phyloP scores from a whole-genome alignment of 2,329 filamentous ascomycete genomes.

The Penicillium verrucosum region DNA sequence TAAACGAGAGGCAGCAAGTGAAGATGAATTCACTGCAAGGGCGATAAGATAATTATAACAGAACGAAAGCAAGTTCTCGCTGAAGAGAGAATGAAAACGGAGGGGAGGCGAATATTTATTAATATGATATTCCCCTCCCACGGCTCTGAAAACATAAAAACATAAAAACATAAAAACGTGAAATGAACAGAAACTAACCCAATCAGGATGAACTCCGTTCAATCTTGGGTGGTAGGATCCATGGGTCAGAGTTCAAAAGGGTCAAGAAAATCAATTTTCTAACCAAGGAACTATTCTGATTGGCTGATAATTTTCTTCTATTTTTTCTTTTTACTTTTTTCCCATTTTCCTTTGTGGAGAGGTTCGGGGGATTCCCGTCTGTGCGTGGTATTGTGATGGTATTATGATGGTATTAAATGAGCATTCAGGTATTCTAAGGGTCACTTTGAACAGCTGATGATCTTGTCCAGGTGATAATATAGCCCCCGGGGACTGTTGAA shows the following conservation, averaged over 20 bases:
- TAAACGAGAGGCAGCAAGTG: conserved; percentile 10
- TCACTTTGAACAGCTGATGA: neutral
- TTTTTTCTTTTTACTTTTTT: neutral
- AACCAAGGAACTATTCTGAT: neutral
- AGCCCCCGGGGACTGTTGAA: neutral
- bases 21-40: conserved; percentile 4
- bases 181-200: neutral
- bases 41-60: neutral
- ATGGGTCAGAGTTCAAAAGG: neutral
- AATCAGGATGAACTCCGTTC: neutral
- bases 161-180: neutral
- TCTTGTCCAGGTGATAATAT: neutral
- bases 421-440: neutral
- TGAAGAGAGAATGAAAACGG: conserved; percentile 1
- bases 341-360: neutral
- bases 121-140: neutral
- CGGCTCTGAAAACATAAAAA: neutral
- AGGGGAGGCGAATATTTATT: conserved; percentile 6
- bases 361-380: neutral
- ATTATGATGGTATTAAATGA: neutral
- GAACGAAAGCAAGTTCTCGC: conserved; percentile 1
- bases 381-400: neutral
- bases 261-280: neutral
- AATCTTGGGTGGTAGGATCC: neutral
- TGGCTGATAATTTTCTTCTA: neutral